A percentile compares a stretch with the other conserved stretches of the same genome.
Conservation (phyloP, 208 protist genomes). For the Sergeia podlipaevii region DNA sequence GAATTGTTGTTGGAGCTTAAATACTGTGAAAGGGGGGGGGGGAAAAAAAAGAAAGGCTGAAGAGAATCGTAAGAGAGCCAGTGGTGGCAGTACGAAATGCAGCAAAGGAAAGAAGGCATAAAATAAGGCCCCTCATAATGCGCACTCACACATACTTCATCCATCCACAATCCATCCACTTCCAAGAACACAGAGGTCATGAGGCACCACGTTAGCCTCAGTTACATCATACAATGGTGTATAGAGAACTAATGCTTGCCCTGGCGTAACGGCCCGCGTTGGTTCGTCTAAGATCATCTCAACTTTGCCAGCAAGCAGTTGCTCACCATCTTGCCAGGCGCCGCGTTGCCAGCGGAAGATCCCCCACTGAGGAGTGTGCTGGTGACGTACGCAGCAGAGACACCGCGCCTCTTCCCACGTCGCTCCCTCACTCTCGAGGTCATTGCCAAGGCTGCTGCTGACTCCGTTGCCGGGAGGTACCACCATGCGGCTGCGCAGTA, state of each 20-base stretch:
- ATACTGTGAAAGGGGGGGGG: too few species aligned
- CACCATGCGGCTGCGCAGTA: background rate
- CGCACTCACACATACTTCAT: too few species aligned
- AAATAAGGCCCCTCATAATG: too few species aligned
- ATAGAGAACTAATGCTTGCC: constrained; percentile 65
- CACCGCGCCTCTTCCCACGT: constrained; percentile 17
- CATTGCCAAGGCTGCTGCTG: background rate
- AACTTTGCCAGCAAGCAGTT: constrained; percentile 11
- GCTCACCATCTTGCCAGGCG: constrained; percentile 5
- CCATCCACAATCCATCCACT: too few species aligned
- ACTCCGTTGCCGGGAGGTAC: background rate
- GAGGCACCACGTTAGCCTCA: too few species aligned
- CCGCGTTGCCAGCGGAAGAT: constrained; percentile 21
- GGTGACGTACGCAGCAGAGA: constrained; percentile 50
- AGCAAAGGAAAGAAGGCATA: too few species aligned
- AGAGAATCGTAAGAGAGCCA: too few species aligned
- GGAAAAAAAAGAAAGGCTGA: too few species aligned
- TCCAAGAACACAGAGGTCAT: too few species aligned
- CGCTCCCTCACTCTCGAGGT: background rate
- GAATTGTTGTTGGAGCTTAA: too few species aligned
- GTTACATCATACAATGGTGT: too few species aligned
- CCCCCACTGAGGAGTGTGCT: constrained; percentile 35
- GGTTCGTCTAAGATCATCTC: constrained; percentile 29
- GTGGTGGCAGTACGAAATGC: too few species aligned
- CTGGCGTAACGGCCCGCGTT: constrained; percentile 50